Base-by-base conservation (phyloP, 495 filamentous ascomycete genomes). In the Symbiotaphrina buchneri region DNA sequence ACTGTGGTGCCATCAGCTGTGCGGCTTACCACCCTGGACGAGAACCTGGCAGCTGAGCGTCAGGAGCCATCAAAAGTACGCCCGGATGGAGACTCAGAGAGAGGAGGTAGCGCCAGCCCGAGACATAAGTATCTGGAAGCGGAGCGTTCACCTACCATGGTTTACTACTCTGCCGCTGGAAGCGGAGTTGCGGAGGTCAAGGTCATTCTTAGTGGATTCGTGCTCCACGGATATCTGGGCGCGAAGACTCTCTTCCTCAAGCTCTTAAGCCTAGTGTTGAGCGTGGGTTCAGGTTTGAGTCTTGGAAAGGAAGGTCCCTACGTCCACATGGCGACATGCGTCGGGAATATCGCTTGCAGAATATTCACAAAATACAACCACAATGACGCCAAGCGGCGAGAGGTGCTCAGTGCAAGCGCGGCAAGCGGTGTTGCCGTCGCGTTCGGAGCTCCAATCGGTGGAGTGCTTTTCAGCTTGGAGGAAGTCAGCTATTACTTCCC, bases 401-500 rank as follows among this genome's bases (percentile, higher is more conserved):
- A 97, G 52, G 77, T 94, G 0, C 61, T 97, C 31, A 91, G 81
- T 40, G 85, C 85, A 2, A 81, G 78, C 30, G 84, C 85, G 4
- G 84, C 85, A 4, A 81, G 79, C 30, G 85, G 85, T 39, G 85
- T 95, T 18, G 81, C 82, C 10, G 85, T 95, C 11, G 85, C 85
- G 14, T 95, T 95, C 47, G 85, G 85, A 17, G 83, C 85, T 1
- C 85, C 85, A 7, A 74, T 94, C 30, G 80, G 81, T 6, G 85
- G 85, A 22, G 85, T 95, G 10, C 61, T 95, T 5, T 95, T 95
- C 48, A 81, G 82, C 33, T 53, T 95, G 16, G 85, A 95, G 51
- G 85, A 95, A 60, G 81, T 93, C 43, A 77, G 74, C 48, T 97
- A 97, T 49, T 97, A 93, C 47, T 94, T 94, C 49, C 87, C 85